These are phyloP conservation scores for Agaricales sp. DNA, from an alignment of 1,284 basidiomycete genomes.

Conservation along the genomic window DNA sequence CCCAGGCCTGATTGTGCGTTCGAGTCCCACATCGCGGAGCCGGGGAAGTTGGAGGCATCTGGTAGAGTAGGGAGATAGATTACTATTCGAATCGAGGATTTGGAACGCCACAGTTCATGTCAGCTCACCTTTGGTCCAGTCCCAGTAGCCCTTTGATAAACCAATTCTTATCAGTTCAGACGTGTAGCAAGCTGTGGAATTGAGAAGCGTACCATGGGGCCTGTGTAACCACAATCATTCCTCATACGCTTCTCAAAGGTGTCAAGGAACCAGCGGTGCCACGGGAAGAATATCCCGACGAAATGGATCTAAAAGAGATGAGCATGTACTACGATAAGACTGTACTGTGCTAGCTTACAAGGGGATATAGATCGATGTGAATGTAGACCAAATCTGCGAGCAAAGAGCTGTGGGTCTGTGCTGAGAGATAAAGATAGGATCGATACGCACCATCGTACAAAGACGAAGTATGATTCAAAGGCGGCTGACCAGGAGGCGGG, in stretches of 20 bases:
- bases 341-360: background rate
- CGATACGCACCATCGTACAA: background rate
- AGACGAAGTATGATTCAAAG: background rate
- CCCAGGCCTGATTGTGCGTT: background rate
- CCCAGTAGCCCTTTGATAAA: background rate
- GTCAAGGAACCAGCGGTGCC: slow-evolving; percentile 2
- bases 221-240: background rate
- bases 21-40: background rate
- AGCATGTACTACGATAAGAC: background rate
- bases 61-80: background rate
- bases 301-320: background rate
- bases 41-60: background rate
- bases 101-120: background rate
- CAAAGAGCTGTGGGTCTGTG: background rate
- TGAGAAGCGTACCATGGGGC: background rate
- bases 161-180: background rate
- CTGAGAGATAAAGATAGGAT: background rate
- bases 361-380: background rate
- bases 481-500: background rate
- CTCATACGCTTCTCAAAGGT: background rate
- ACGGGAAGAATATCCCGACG: slow-evolving; percentile 1
- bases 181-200: background rate
- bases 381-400: background rate
- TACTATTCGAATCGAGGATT: background rate
- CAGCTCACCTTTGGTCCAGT: background rate